phyloP scores from a whole-genome alignment of 2,329 filamentous ascomycete species.

The Trichoderma koningii region DNA sequence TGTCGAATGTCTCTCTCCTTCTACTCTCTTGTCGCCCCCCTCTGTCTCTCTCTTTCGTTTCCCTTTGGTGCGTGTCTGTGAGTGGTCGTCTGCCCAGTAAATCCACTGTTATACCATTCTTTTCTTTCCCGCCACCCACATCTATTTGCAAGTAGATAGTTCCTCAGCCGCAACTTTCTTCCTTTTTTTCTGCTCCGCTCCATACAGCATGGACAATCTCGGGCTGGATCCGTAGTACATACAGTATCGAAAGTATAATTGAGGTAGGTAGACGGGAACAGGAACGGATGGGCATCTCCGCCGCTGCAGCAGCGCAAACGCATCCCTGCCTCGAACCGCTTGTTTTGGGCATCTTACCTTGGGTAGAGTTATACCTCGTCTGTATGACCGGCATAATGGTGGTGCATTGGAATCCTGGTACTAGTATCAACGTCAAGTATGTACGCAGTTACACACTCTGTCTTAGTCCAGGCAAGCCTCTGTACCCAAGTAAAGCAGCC shows the following conservation, averaged over 20 bases:
- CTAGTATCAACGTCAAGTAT: no score
- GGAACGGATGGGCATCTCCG: neutral
- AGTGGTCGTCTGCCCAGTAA: neutral
- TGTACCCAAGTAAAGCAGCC: neutral
- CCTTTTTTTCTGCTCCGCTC: neutral
- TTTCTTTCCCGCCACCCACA: neutral
- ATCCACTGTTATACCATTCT: neutral
- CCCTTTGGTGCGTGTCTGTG: neutral
- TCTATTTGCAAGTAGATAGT: neutral
- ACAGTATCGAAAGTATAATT: no score
- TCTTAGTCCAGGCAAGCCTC: conserved; percentile 5
- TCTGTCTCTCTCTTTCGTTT: neutral
- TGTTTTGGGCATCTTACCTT: neutral
- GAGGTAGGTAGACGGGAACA: no score
- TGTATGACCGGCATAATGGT: neutral
- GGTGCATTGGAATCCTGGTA: neutral
- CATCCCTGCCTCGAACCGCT: neutral
- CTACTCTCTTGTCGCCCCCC: neutral
- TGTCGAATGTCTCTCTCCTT: conserved; percentile 1
- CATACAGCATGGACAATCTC: no score
- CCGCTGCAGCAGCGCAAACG: neutral
- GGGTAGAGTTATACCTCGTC: neutral
- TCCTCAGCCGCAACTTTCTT: conserved; percentile 18
- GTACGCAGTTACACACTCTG: no score
- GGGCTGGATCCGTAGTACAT: no score